These are phyloP conservation scores for Forsythia viridissima DNA, from an alignment of 257 asterid species.

Conservation along the genomic window DNA sequence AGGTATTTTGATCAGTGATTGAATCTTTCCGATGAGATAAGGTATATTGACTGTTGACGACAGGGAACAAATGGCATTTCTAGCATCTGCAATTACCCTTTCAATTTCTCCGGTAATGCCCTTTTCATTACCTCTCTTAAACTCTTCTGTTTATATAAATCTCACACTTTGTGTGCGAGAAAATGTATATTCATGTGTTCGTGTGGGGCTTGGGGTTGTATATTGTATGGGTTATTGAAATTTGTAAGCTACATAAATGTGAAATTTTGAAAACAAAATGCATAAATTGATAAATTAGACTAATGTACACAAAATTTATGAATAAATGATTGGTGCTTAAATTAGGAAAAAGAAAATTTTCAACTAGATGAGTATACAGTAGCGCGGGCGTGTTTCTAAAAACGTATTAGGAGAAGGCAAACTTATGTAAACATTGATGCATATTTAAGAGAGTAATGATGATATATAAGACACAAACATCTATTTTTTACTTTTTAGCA, in stretches of 20 bases:
- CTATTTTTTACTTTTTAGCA: neutral
- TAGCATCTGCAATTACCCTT: neutral
- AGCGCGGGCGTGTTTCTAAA: neutral
- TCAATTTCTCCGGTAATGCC: slow-evolving; percentile 14
- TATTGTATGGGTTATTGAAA: neutral
- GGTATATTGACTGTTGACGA: neutral
- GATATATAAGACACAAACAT: neutral
- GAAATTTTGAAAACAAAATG: neutral
- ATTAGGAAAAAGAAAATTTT: neutral
- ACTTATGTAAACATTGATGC: neutral
- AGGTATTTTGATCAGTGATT: neutral
- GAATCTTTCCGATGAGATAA: neutral
- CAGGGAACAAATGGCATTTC: neutral
- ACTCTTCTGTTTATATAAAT: neutral
- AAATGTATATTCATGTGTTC: neutral
- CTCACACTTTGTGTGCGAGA: neutral
- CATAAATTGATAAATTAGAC: neutral
- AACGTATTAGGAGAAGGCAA: neutral
- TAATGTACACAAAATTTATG: neutral
- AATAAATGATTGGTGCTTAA: neutral
- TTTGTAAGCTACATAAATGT: neutral
- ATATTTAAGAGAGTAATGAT: neutral
- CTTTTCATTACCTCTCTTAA: neutral
- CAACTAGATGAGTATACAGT: neutral
- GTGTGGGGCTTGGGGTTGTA: neutral